Evolutionary conservation across 2,329 filamentous ascomycete species (phyloP).

Genomic region (Penicillium sp.): DNA sequence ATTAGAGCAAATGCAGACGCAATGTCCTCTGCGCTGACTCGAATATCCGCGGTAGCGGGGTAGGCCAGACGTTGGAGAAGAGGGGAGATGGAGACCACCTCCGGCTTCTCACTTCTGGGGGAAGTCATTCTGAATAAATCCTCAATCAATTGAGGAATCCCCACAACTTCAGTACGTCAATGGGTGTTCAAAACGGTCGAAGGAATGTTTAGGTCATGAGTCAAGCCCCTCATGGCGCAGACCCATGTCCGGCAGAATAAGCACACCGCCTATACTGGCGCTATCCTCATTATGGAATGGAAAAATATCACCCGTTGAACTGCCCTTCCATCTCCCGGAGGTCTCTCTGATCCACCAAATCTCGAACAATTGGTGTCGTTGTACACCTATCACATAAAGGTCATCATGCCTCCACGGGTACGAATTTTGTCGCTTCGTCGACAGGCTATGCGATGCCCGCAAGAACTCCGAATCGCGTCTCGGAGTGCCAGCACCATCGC

Average conservation of each 20-base stretch:
- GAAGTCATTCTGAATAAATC: conserved; percentile 29
- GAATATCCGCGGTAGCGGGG: conserved; percentile 47
- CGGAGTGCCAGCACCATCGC: conserved; percentile 49
- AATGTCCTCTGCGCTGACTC: conserved; percentile 77
- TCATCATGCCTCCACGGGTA: conserved; percentile 59
- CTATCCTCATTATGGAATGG: conserved; percentile 23
- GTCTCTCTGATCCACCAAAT: conserved; percentile 14
- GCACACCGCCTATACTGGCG: conserved; percentile 14
- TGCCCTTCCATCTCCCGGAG: conserved; percentile 22
- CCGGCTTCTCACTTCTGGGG: conserved; percentile 34
- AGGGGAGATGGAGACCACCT: conserved; percentile 51
- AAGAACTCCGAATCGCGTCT: conserved; percentile 46
- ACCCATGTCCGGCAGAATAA: conserved; percentile 23
- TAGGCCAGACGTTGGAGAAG: conserved; percentile 54
- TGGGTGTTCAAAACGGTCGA: conserved; percentile 1
- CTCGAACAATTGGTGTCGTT: conserved; percentile 15
- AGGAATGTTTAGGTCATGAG: conserved; percentile 11
- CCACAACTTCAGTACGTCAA: not conserved
- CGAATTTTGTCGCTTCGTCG: conserved; percentile 46
- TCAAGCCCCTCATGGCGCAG: conserved; percentile 24
- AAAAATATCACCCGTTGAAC: conserved; percentile 31
- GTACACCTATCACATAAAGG: conserved; percentile 3
- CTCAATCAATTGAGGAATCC: not conserved
- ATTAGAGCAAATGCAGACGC: conserved; percentile 87
- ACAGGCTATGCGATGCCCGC: conserved; percentile 42